Base-by-base conservation (phyloP, 306 rosid genomes). In the Amphicarpaea edgeworthii region DNA sequence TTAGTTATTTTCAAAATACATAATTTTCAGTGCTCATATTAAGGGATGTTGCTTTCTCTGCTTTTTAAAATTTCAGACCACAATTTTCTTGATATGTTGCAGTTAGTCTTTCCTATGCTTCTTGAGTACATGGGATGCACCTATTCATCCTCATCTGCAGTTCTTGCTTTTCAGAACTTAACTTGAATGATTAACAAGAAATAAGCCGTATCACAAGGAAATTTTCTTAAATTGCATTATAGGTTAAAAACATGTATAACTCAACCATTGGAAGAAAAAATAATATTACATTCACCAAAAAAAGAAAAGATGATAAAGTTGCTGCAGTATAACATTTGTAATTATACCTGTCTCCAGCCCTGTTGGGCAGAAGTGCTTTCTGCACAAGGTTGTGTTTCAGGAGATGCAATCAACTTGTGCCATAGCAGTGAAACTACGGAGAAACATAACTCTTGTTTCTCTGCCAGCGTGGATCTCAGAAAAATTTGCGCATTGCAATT, bases 341-440 rank as follows among this genome's bases (percentile, higher is more conserved):
- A 59, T 42, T 71, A 42, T 88, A 94, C 98, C 96, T 94, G 98
- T 76, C 96, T 86, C 97, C 98, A 94, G 40, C 98, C 98, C 87
- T 94, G 98, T 70, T 94, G 98, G 38, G 97, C 98, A 65, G 98
- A 94, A 78, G 98, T 94, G 87, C 98, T 90, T 81, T 94, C 98
- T 40, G 91, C 91, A 69, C 85, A 82, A 53, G 92, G 98, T 77
- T 92, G 96, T 60, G 92, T 94, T 83, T 94, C 98, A 43, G 98
- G 98, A 76, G 96, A 88, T 20, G 96, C 87, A 83, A 94, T 90
- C 84, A 94, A 80, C 85, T 94, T 94, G 87, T 92, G 94, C 98
- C 98, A 94, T 59, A 94, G 86, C 70, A 94, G 83, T 51, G 98
- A 92, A 80, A 94, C 96, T 74, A 94, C 98, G 40, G 98, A 92